phyloP scores from a whole-genome alignment of 75 land plant species.

The Sequoiadendron giganteum region DNA sequence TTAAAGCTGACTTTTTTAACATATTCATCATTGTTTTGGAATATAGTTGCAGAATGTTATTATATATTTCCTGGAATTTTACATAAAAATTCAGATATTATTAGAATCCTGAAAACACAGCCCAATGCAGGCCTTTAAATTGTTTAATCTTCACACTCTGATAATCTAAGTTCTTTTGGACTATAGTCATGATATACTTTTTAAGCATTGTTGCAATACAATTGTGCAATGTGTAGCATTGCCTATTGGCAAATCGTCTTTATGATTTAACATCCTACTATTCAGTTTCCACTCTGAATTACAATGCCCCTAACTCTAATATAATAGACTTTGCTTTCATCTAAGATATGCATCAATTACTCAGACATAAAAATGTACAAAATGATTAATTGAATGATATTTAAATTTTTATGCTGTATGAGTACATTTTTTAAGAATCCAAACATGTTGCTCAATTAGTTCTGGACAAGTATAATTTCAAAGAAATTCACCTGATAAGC shows the following conservation, averaged over 20 bases:
- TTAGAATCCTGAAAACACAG: background rate
- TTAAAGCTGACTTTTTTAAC: background rate
- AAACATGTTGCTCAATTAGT: background rate
- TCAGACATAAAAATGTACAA: background rate
- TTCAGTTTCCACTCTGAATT: background rate
- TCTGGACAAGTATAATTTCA: background rate
- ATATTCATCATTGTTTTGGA: background rate
- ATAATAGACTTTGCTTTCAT: background rate
- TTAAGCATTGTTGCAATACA: background rate
- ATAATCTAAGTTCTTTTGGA: background rate
- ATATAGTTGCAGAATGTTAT: background rate
- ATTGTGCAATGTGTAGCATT: background rate
- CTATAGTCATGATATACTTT: background rate
- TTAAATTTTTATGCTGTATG: background rate
- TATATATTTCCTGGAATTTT: background rate
- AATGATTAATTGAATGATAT: background rate
- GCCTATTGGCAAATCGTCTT: background rate
- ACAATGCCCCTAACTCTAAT: background rate
- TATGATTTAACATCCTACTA: background rate
- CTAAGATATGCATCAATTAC: background rate
- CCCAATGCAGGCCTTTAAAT: too few relatives aligned
- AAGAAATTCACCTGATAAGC: background rate
- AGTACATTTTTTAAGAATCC: background rate
- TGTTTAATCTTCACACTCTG: background rate
- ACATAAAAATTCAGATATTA: background rate